Base-by-base conservation (phyloP, 75 land plant species). In the Pinus tabuliformis region DNA sequence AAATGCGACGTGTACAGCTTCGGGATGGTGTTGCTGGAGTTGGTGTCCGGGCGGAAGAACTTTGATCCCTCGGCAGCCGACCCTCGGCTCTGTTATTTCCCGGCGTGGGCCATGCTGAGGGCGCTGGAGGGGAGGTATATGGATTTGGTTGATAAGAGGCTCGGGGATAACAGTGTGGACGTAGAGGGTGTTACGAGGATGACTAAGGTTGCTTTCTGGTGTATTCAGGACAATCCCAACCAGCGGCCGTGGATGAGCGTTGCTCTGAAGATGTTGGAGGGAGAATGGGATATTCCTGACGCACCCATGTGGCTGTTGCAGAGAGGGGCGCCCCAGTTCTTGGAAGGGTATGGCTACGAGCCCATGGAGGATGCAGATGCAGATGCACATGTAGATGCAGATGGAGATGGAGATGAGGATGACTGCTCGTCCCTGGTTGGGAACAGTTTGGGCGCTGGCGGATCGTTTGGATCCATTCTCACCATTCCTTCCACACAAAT, bases 1-100 rank as follows among this genome's bases (percentile, higher is more conserved):
- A 81, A 82, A 62, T 57, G 56, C 54, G 85, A 83, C 37, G 85
- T 83, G 0, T 83, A 81, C 75, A 83, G 85, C 79, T 83, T 81
- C 60, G 85, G 85, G 16, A 77, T 83, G 73, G 78, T 80, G 63
- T 37, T 83, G 45, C 56, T 83, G 22, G 82, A 83, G 58, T 65
- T 80, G 15, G 72, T 80, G 2, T 61, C 58, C 28, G 77, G 84
- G 59, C 58, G 84, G 22, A 80, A 58, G 73, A 78, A 78, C 22
- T 52, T 75, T n/a, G 85, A 83, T 15, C 33, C 62, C 20, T 66
- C 26, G 7, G 79, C 75, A 52, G 70, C 79, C 14, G 78, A 79
- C 39, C 71, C 71, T 20, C n/a, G 71, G 21, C 49, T 39, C 71
- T 68, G 52, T 68, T 68, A 68, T 20, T 68, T 68, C 71, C 71